Evolutionary conservation across 1,284 basidiomycete species (phyloP).

Genomic region (Testicularia cyperi): DNA sequence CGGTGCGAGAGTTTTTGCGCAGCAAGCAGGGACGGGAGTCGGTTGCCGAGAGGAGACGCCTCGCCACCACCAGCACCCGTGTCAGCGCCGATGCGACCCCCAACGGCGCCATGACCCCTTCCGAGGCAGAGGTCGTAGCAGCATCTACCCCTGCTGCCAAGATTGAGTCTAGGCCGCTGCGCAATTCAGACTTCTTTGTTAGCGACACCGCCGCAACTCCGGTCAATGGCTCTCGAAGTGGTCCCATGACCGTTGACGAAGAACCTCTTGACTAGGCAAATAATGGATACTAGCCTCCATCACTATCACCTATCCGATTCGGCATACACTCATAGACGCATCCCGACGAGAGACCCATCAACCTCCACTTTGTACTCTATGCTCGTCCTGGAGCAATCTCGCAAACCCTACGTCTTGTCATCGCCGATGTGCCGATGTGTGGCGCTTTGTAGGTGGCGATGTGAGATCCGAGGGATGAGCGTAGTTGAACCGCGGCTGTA

Average conservation of each 20-base stretch:
- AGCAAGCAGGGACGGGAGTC: conserved; percentile 46
- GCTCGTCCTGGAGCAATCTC: too few relatives aligned
- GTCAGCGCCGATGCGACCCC: conserved; percentile 15
- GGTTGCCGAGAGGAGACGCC: conserved; percentile 25
- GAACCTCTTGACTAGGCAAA: conserved; percentile 44
- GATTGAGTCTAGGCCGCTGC: conserved; percentile 45
- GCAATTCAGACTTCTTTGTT: conserved; percentile 55
- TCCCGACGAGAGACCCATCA: too few relatives aligned
- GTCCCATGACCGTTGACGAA: conserved; percentile 36
- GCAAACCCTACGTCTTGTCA: too few relatives aligned
- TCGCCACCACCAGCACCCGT: conserved; percentile 12
- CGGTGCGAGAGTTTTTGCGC: conserved; percentile 57
- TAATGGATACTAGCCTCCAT: too few relatives aligned
- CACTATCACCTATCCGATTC: not conserved
- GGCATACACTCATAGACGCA: too few relatives aligned
- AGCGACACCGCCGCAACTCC: conserved; percentile 41
- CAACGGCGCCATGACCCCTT: conserved; percentile 17
- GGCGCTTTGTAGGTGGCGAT: too few relatives aligned
- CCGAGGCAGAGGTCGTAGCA: conserved; percentile 11
- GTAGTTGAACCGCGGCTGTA: too few relatives aligned
- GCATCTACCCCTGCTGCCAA: conserved; percentile 18
- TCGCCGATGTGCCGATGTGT: too few relatives aligned
- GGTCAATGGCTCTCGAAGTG: conserved; percentile 23
- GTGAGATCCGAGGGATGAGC: too few relatives aligned
- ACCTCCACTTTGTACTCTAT: too few relatives aligned